A percentile compares a stretch with the other conserved stretches of the same genome.
phyloP scores from a whole-genome alignment of 2,329 filamentous ascomycete genomes.

The Myriosclerotinia curreyana region DNA sequence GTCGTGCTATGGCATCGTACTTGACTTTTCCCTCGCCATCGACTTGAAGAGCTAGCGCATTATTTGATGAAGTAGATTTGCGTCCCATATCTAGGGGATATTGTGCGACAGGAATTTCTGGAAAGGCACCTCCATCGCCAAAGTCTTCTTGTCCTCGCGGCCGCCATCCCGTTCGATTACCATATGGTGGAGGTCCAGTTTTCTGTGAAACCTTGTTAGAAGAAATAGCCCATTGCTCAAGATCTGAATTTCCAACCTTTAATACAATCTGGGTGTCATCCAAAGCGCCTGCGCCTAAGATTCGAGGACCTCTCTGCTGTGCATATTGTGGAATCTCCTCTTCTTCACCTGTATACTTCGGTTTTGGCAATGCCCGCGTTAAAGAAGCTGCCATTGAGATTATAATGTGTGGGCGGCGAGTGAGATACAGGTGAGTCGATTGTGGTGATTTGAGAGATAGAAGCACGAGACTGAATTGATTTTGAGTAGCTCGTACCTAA shows the following conservation, averaged over 20 bases:
- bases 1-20: constrained; percentile 90
- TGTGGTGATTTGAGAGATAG: background rate
- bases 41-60: constrained; percentile 89
- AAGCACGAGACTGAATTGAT: constrained; percentile 14
- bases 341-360: constrained; percentile 86
- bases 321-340: constrained; percentile 72
- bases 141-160: constrained; percentile 87
- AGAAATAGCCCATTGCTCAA: constrained; percentile 11
- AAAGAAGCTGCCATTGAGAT: constrained; percentile 68
- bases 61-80: constrained; percentile 68
- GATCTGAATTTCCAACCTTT: constrained; percentile 50
- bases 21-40: constrained; percentile 90
- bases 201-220: constrained; percentile 48
- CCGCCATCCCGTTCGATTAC: constrained; percentile 84
- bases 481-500: constrained; percentile 9
- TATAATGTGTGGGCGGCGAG: constrained; percentile 46
- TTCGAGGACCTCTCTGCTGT: constrained; percentile 75
- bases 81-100: constrained; percentile 95
- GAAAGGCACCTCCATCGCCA: constrained; percentile 93
- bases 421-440: background rate
- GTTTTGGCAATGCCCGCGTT: constrained; percentile 77
- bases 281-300: constrained; percentile 74
- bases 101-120: constrained; percentile 88
- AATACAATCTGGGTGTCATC: constrained; percentile 84
- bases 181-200: constrained; percentile 82